Conservation (phyloP, 192 early-diverging fungal species). For the Ambispora gerdemannii region DNA sequence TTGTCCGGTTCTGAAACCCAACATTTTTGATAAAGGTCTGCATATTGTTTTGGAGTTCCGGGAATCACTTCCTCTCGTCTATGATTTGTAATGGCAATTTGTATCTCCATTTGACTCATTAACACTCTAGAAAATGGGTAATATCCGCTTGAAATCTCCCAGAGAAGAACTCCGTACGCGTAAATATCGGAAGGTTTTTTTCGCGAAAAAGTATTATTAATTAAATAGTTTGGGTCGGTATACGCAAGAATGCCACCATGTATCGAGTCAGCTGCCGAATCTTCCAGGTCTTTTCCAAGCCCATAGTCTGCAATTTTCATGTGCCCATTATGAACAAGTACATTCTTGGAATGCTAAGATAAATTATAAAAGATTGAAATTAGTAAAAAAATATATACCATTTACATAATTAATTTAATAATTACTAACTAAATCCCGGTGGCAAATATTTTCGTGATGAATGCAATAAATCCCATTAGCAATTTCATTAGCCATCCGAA, state of each 20-base stretch:
- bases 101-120: background rate
- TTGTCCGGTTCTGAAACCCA: slow-evolving; percentile 38
- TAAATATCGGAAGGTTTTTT: background rate
- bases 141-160: background rate
- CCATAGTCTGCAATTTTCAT: background rate
- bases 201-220: background rate
- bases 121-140: background rate
- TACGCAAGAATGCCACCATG: background rate
- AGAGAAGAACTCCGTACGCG: background rate
- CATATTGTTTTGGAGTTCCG: slow-evolving; percentile 36
- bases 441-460: slow-evolving; percentile 34
- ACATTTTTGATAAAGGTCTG: slow-evolving; percentile 36
- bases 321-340: background rate
- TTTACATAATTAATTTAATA: background rate
- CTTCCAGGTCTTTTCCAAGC: background rate
- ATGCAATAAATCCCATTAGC: slow-evolving; percentile 24
- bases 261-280: background rate
- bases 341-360: background rate
- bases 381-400: background rate
- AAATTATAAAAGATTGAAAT: background rate
- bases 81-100: slow-evolving; percentile 26
- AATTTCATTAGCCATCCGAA: slow-evolving; percentile 36
- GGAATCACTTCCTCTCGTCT: slow-evolving; percentile 32
- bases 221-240: background rate
- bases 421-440: slow-evolving; percentile 33